Evolutionary conservation across 352 stramenopile species (phyloP).

Genomic region (Phytophthora europaea): DNA sequence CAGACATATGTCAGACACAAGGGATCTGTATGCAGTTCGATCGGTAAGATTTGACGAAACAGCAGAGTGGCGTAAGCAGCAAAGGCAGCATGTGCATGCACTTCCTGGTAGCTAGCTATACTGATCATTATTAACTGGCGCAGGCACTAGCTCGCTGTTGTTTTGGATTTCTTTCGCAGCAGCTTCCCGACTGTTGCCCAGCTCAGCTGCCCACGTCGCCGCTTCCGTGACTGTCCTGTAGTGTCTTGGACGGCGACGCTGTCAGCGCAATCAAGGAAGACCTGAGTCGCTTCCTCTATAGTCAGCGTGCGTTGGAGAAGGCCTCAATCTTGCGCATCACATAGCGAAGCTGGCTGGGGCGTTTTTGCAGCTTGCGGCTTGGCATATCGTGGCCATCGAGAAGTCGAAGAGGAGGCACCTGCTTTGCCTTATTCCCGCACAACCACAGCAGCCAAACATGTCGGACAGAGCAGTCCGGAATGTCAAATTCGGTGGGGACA

Average conservation of each 20-base stretch:
- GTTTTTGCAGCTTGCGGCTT: neutral
- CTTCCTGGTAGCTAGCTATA: too few species aligned
- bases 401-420: neutral
- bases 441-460: neutral
- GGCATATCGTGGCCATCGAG: neutral
- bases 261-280: conserved; percentile 3
- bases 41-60: too few species aligned
- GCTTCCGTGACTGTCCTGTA: conserved; percentile 4
- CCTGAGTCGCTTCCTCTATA: conserved; percentile 7
- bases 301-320: neutral
- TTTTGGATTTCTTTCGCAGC: neutral
- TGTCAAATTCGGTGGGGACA: neutral
- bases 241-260: neutral
- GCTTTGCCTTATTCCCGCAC: neutral
- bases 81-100: too few species aligned
- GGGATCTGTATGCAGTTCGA: too few species aligned
- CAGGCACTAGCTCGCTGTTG: too few species aligned
- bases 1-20: too few species aligned
- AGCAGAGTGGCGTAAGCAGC: too few species aligned
- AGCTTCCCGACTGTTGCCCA: conserved; percentile 7
- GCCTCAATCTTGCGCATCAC: neutral
- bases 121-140: too few species aligned
- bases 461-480: neutral
- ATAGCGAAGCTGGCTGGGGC: neutral
- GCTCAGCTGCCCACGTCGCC: conserved; percentile 4